Conservation (phyloP, 768 basidiomycete species). For the Podaxis sp. region DNA sequence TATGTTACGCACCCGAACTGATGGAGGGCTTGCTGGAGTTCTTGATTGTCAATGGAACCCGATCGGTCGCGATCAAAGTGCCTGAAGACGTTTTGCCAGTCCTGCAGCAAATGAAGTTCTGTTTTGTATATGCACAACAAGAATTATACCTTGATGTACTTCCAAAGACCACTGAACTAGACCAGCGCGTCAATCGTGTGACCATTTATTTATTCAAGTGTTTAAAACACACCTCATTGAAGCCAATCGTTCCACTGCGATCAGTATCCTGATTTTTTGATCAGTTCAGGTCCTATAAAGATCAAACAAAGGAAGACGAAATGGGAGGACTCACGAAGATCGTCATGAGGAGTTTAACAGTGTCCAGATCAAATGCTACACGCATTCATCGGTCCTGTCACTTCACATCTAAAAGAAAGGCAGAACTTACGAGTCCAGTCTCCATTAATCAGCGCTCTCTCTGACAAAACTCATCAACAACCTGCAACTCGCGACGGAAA, state of each 20-base stretch:
- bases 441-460: constrained; percentile 51
- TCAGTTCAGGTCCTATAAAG: not conserved
- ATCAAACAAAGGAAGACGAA: not conserved
- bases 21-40: constrained; percentile 65
- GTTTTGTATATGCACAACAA: not conserved
- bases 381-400: constrained; percentile 3
- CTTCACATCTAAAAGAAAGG: not conserved
- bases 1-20: constrained; percentile 64
- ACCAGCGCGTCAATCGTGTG: constrained; percentile 22
- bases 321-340: constrained; percentile 59
- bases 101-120: constrained; percentile 32
- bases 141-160: constrained; percentile 66
- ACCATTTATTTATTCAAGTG: not conserved
- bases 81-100: constrained; percentile 83
- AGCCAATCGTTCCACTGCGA: constrained; percentile 76
- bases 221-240: constrained; percentile 58
- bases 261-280: constrained; percentile 53
- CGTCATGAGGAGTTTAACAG: constrained; percentile 81
- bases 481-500: not conserved
- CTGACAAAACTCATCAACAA: constrained; percentile 25
- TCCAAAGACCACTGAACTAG: constrained; percentile 76
- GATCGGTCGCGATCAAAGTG: constrained; percentile 86
- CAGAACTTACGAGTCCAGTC: constrained; percentile 73
- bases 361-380: constrained; percentile 80
- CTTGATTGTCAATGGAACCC: constrained; percentile 71